phyloP scores from a whole-genome alignment of 2,329 filamentous ascomycete genomes.

The Waltergamsia citrina region DNA sequence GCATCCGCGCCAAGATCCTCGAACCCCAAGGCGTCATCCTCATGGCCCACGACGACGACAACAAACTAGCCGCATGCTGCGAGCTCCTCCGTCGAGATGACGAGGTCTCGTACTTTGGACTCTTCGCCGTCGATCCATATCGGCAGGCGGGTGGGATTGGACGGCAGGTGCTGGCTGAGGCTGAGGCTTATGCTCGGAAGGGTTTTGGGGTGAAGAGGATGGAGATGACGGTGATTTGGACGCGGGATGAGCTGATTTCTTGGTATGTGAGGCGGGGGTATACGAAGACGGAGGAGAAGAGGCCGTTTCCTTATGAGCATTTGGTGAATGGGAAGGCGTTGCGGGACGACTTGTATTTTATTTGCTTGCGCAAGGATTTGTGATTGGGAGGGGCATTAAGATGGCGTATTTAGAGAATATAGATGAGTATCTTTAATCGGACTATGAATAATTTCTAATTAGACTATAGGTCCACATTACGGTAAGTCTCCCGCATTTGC shows the following conservation, averaged over 20 bases:
- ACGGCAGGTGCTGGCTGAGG: slow-evolving; percentile 25
- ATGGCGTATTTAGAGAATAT: too few relatives aligned
- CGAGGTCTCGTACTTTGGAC: slow-evolving; percentile 30
- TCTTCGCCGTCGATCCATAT: slow-evolving; percentile 35
- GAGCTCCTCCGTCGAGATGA: slow-evolving; percentile 22
- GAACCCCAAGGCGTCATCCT: slow-evolving; percentile 25
- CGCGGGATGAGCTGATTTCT: slow-evolving; percentile 29
- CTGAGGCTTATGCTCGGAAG: slow-evolving; percentile 25
- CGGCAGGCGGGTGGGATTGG: slow-evolving; percentile 34
- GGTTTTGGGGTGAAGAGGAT: slow-evolving; percentile 21
- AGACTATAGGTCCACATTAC: too few relatives aligned
- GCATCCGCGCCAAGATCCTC: slow-evolving; percentile 28
- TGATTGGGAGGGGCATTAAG: too few relatives aligned
- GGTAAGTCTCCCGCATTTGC: too few relatives aligned
- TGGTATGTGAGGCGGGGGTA: slow-evolving; percentile 38
- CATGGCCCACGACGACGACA: slow-evolving; percentile 19
- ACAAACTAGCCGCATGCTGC: slow-evolving; percentile 29
- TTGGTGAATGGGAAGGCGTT: slow-evolving; percentile 24
- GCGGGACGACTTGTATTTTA: slow-evolving; percentile 33
- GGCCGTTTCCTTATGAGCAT: slow-evolving; percentile 30
- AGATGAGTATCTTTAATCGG: too few relatives aligned
- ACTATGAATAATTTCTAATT: too few relatives aligned
- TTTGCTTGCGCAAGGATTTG: slow-evolving; percentile 28
- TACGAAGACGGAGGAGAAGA: slow-evolving; percentile 22
- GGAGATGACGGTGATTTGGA: slow-evolving; percentile 35